phyloP scores from a whole-genome alignment of 2,329 filamentous ascomycete species.

The Venturia oleaginea region DNA sequence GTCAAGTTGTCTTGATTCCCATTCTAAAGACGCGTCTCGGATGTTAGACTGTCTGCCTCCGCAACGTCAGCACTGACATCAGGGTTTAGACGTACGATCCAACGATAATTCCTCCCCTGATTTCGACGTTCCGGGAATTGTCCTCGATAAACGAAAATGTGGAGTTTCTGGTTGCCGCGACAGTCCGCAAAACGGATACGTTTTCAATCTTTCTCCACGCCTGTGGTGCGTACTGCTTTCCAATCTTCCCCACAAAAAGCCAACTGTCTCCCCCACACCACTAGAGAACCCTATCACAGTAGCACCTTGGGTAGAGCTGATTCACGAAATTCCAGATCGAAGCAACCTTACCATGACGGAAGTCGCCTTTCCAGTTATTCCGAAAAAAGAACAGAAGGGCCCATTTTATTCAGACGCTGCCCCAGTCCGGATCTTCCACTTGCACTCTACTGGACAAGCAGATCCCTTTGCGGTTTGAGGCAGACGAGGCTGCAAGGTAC shows the following conservation, averaged over 20 bases:
- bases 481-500: background rate
- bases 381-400: constrained; percentile 41
- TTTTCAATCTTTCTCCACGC: constrained; percentile 54
- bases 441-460: constrained; percentile 19
- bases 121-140: constrained; percentile 55
- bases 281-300: no score
- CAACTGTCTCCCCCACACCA: background rate
- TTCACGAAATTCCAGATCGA: constrained; percentile 20
- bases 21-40: constrained; percentile 3
- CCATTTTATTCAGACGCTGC: constrained; percentile 56
- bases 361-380: constrained; percentile 23
- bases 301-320: background rate
- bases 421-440: constrained; percentile 48
- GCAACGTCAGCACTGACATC: constrained; percentile 13
- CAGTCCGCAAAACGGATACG: constrained; percentile 61
- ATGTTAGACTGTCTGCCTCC: constrained; percentile 8
- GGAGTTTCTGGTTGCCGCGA: constrained; percentile 58
- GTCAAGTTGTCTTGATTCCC: background rate
- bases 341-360: constrained; percentile 26
- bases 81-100: constrained; percentile 57
- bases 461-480: constrained; percentile 10
- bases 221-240: constrained; percentile 36
- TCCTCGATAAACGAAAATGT: constrained; percentile 48
- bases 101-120: constrained; percentile 51
- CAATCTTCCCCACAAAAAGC: background rate